Evolutionary conservation across 306 rosid genomes (phyloP).

Genomic region (Trifolium repens): DNA sequence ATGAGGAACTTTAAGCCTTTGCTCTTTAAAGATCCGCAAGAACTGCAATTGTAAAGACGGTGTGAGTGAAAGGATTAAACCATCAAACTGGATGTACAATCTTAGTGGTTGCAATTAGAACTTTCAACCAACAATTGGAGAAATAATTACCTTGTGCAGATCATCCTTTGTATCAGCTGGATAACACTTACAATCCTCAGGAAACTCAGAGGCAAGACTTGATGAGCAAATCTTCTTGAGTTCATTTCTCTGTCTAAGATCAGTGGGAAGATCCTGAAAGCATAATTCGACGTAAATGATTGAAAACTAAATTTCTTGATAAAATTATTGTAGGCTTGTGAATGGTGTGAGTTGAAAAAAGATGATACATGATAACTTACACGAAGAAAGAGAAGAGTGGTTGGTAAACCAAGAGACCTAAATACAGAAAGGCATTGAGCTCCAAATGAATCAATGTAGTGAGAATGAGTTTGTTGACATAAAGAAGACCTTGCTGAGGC

Average conservation of each 20-base stretch:
- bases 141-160: conserved; percentile 1
- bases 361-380: conserved; percentile 57
- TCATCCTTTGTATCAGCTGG: conserved; percentile 77
- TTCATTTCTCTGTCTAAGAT: conserved; percentile 66
- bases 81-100: conserved; percentile 5
- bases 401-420: conserved; percentile 89
- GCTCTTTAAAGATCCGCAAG: conserved; percentile 89
- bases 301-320: not conserved
- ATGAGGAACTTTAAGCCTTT: conserved; percentile 65
- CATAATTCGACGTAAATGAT: conserved; percentile 1
- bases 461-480: conserved; percentile 56
- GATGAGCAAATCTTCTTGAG: conserved; percentile 69
- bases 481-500: conserved; percentile 60
- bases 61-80: not conserved
- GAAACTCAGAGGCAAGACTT: conserved; percentile 76
- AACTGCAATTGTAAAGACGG: conserved; percentile 61
- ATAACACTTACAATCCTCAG: conserved; percentile 81
- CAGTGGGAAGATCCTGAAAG: conserved; percentile 74
- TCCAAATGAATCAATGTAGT: conserved; percentile 83
- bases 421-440: conserved; percentile 37
- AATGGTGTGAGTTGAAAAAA: not conserved
- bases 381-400: conserved; percentile 78
- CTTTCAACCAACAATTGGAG: conserved; percentile 16
- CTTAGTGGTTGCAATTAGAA: conserved; percentile 5
- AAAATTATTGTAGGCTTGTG: conserved; percentile 1